Evolutionary conservation across 2,329 filamentous ascomycete species (phyloP), one percentile per base, ranked within the genome.

Genomic region (Endoconidiophora laricicola): DNA sequence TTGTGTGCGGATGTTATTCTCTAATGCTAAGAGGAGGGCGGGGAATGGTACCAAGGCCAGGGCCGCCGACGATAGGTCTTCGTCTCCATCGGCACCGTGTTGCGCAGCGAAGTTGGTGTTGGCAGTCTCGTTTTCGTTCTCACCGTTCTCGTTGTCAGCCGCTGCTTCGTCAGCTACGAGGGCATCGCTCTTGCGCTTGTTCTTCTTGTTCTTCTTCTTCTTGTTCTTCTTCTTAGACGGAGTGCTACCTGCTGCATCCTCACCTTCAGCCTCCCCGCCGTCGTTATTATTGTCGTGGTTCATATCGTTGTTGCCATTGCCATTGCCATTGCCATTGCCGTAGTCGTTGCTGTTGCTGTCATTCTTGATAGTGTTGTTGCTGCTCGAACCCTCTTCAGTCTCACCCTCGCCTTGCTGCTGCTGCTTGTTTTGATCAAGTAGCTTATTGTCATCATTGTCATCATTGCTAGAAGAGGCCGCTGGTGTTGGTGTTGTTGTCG

Each of bases 41-140:
- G 69, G 69, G 66, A 65, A 60, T 68, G 78, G 71, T 73, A 81
- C 78, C 76, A 73, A 76, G 67, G 77, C 76, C 66, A 81, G 69
- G 65, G 77, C 78, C 62, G 71, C 68, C 61, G 77, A 80, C 64
- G 76, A 76, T 68, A 75, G 67, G 61, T 81, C 77, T 59, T 74
- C 70, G 61, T 81, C 77, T 59, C 74, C 70, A 62, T 72, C 75
- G 33, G 26, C 74, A 72, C 71, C 61, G 66, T 26, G 23, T 37
- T n/a, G 24, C 20, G 33, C 18, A 24, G 44, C 37, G 44, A 33
- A 33, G 44, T 39, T 46, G 26, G 42, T 44, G 23, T 18, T 26
- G 42, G 36, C 38, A 29, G 26, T 48, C 46, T 54, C 52, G 39
- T 38, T 46, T 33, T 52, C 29, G 29, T 33, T 33, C 29, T 33